A percentile compares a stretch with the other conserved stretches of the same genome.
These are phyloP conservation scores for Candida gorgasii DNA, from an alignment of 805 yeast species.

Conservation along the genomic window DNA sequence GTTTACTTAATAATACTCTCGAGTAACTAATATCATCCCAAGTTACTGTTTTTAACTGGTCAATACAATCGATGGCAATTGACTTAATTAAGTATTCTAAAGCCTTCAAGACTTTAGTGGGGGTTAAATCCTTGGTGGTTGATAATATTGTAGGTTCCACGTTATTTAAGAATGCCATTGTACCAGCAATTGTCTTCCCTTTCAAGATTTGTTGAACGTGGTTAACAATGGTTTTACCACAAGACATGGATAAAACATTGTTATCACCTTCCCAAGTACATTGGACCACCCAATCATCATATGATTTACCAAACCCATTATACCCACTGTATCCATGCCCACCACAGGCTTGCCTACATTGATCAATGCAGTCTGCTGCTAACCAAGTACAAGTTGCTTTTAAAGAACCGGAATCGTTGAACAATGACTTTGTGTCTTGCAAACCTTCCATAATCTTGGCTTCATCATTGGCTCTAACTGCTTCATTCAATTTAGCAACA, in stretches of 20 bases:
- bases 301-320: slow-evolving; percentile 86
- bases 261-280: slow-evolving; percentile 99
- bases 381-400: slow-evolving; percentile 92
- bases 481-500: slow-evolving; percentile 54
- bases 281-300: slow-evolving; percentile 94
- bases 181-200: slow-evolving; percentile 48
- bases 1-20: slow-evolving; percentile 48
- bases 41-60: slow-evolving; percentile 34
- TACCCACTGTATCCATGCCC: slow-evolving; percentile 97
- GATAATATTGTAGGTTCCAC: slow-evolving; percentile 22
- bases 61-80: slow-evolving; percentile 31
- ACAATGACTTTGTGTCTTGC: slow-evolving; percentile 68
- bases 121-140: slow-evolving; percentile 22
- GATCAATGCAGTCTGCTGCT: slow-evolving; percentile 76
- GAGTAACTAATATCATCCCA: slow-evolving; percentile 50
- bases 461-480: slow-evolving; percentile 50
- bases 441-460: slow-evolving; percentile 49
- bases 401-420: slow-evolving; percentile 82
- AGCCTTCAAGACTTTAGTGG: slow-evolving; percentile 30
- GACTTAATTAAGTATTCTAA: slow-evolving; percentile 43
- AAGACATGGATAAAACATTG: slow-evolving; percentile 77
- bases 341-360: slow-evolving; percentile 91
- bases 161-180: slow-evolving; percentile 43
- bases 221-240: slow-evolving; percentile 76
- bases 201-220: slow-evolving; percentile 37